Evolutionary conservation across 768 basidiomycete species (phyloP).

Genomic region (Daedalea quercina): DNA sequence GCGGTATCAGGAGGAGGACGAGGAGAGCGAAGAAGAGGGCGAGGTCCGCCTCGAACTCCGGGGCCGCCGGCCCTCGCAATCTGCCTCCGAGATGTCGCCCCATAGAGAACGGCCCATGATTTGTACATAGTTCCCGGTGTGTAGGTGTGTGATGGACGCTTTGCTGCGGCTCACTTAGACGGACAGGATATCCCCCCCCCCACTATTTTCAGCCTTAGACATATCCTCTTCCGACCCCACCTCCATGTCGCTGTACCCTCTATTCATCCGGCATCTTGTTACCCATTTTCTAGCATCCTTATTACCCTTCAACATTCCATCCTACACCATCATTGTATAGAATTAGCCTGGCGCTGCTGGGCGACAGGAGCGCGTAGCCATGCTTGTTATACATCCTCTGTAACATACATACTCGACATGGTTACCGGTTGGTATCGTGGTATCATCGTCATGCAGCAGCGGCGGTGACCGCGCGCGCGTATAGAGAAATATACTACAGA

Average conservation of each 20-base stretch:
- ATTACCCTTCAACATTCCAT: neutral
- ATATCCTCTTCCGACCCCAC: constrained; percentile 3
- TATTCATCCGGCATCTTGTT: neutral
- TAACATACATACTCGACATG: constrained; percentile 11
- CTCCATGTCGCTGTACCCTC: neutral
- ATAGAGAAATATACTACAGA: neutral
- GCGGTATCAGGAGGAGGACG: constrained; percentile 28
- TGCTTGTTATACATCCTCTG: constrained; percentile 17
- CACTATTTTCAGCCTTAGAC: neutral
- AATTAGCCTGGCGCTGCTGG: constrained; percentile 13
- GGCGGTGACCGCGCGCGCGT: neutral
- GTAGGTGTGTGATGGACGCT: constrained; percentile 9
- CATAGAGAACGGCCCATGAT: constrained; percentile 14
- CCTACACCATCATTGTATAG: constrained; percentile 6
- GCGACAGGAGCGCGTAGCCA: constrained; percentile 14
- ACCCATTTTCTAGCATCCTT: neutral
- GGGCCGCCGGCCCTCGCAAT: constrained; percentile 19
- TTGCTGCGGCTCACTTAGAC: constrained; percentile 12
- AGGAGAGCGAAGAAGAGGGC: constrained; percentile 31
- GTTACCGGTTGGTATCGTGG: constrained; percentile 1
- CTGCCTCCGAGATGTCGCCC: constrained; percentile 12
- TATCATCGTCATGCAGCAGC: neutral
- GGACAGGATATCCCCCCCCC: constrained; percentile 9
- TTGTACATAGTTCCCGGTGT: constrained; percentile 11
- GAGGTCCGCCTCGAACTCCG: constrained; percentile 20